Evolutionary conservation across 2,329 filamentous ascomycete genomes (phyloP), one percentile per base, ranked within the genome.

Genomic region (Neoascochyta sp.): DNA sequence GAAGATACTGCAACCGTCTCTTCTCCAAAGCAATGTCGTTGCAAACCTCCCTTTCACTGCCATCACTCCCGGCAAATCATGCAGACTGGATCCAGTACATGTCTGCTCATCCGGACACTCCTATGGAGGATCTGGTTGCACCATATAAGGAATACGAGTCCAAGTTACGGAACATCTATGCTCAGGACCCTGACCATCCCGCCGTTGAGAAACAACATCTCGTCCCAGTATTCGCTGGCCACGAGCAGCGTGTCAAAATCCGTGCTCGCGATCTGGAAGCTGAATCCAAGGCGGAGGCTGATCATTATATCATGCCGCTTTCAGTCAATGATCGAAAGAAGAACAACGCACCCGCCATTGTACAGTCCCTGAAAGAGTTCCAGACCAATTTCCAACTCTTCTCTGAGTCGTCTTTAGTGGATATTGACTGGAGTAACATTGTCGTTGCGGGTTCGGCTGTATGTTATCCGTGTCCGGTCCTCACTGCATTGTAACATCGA

Each of bases 401-500:
- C 55, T 87, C 82, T 1, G 87, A 94, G 62, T 83, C 78, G 2
- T 81, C 84, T 0, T 67, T 93, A 16, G 71, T 71, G 16, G 86
- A 90, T 27, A 58, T 93, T 45, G 78, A 90, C 54, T 93, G 86
- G 86, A 78, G 64, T 52, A 92, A 92, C 55, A 78, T 93, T 10
- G 80, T 92, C 10, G 87, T 78, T 16, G 84, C 86, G 22, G 87
- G 87, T 8, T 89, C 83, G 27, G 81, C 85, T 2, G 86, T n/a
- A n/a, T n/a, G n/a, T n/a, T n/a, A n/a, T n/a, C n/a, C n/a, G n/a
- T n/a, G n/a, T n/a, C n/a, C n/a, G n/a, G n/a, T n/a, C n/a, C n/a
- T n/a, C n/a, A n/a, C n/a, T n/a, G n/a, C n/a, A n/a, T 90, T 1
- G 78, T 86, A 29, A 93, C 88, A 31, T 81, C 81, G 27, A n/a